Conservation (phyloP, 345 rosid genomes). For the Gossypium longicalyx region DNA sequence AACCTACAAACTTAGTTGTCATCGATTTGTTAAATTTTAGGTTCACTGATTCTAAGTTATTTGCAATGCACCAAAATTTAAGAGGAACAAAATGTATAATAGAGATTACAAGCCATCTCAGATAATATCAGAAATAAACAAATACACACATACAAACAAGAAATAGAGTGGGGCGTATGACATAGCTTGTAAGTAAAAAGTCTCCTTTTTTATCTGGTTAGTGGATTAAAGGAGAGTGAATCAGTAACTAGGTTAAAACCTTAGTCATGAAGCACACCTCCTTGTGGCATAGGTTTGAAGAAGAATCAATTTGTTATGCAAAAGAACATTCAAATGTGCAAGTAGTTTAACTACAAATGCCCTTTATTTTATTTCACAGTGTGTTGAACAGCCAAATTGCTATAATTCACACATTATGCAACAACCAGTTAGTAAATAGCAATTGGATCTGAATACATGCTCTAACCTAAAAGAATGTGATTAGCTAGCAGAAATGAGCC, state of each 20-base stretch:
- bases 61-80: neutral
- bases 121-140: neutral
- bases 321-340: neutral
- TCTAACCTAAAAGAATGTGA: constrained; percentile 2
- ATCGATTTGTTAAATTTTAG: neutral
- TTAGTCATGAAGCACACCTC: neutral
- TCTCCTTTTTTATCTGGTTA: neutral
- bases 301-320: neutral
- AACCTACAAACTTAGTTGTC: constrained; percentile 6
- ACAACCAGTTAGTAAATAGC: neutral
- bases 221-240: neutral
- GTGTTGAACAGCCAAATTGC: neutral
- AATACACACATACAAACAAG: neutral
- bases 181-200: neutral
- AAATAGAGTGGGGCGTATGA: neutral
- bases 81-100: neutral
- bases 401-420: neutral
- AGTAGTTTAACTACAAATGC: neutral
- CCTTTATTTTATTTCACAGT: neutral
- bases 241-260: neutral
- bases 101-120: neutral
- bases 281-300: neutral
- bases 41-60: neutral
- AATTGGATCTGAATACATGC: neutral
- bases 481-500: neutral